Evolutionary conservation across 441 rosid genomes (phyloP).

Genomic region (Brassica hybrid): DNA sequence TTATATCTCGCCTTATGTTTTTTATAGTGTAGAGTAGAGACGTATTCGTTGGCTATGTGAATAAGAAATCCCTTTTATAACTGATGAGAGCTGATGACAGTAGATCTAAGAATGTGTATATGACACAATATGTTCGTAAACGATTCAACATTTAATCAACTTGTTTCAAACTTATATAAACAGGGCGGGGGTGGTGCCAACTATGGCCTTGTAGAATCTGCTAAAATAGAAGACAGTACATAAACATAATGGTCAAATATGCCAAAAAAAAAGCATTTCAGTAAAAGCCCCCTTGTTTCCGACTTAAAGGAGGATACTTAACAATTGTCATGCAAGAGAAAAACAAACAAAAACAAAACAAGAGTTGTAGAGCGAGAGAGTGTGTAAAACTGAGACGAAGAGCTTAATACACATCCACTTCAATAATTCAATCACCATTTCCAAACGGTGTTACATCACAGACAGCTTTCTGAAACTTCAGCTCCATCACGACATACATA

Average conservation of each 20-base stretch:
- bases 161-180: no score
- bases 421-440: slow-evolving; percentile 24
- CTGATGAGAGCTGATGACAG: not conserved
- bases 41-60: no score
- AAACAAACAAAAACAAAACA: not conserved
- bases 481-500: slow-evolving; percentile 30
- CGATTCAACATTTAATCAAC: not conserved
- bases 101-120: not conserved
- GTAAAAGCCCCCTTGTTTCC: no score
- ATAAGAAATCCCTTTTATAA: no score
- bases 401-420: slow-evolving; percentile 38
- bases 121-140: not conserved
- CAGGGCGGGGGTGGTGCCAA: no score
- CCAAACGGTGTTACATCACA: not conserved
- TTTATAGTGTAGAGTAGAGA: not conserved
- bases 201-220: no score
- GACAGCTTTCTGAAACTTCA: slow-evolving; percentile 30
- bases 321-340: not conserved
- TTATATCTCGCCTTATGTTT: not conserved
- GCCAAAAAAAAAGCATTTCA: no score
- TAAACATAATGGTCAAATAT: not conserved
- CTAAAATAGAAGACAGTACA: not conserved
- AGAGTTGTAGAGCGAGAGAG: slow-evolving; percentile 8
- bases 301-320: no score
- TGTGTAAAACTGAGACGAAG: slow-evolving; percentile 11